phyloP scores from a whole-genome alignment of 495 filamentous ascomycete species.

The Penicillium desertorum region DNA sequence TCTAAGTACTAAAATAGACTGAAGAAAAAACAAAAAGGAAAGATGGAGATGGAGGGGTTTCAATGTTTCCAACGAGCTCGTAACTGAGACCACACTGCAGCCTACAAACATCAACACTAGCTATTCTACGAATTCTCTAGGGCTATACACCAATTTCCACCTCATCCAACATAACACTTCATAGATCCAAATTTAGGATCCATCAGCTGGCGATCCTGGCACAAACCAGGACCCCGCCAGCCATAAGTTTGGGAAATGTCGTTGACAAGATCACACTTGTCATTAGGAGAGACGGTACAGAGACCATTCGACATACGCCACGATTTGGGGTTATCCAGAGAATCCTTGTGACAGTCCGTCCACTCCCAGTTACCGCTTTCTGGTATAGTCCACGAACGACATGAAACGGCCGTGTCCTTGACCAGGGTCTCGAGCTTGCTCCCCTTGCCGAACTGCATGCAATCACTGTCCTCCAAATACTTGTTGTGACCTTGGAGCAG shows the following conservation, averaged over 20 bases:
- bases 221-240: neutral
- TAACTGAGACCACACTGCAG: too few species aligned
- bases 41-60: too few species aligned
- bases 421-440: neutral
- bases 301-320: constrained; percentile 13
- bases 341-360: neutral
- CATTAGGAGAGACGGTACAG: neutral
- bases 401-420: constrained; percentile 4
- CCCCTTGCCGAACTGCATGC: neutral
- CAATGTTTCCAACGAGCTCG: too few species aligned
- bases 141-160: too few species aligned
- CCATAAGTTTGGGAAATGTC: constrained; percentile 7
- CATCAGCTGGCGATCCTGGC: neutral
- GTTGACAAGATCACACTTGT: neutral
- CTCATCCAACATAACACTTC: constrained; percentile 10
- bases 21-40: too few species aligned
- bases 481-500: constrained; percentile 10
- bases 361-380: neutral
- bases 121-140: too few species aligned
- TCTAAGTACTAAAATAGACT: too few species aligned
- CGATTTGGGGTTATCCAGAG: neutral
- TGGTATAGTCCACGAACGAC: constrained; percentile 8
- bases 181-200: constrained; percentile 2
- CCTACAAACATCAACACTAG: too few species aligned
- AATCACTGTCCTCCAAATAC: neutral